Evolutionary conservation across 2,329 filamentous ascomycete species (phyloP), one percentile per base, ranked within the genome.

Genomic region (Xylariaceae sp.): DNA sequence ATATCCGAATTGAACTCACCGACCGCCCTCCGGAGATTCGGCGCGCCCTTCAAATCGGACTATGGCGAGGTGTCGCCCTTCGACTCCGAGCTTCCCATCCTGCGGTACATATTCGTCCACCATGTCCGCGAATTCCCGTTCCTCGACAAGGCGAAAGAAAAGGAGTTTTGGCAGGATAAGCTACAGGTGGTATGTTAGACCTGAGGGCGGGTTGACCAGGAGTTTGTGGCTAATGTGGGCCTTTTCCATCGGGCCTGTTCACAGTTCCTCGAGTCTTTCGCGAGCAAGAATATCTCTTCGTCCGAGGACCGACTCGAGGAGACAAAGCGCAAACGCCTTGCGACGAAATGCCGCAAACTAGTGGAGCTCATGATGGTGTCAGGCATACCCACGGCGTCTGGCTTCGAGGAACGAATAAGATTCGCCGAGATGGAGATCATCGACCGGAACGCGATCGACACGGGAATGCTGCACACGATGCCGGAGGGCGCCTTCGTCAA

Each of bases 281-380:
- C 94, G 11, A 94, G 88, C 72, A 99, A 97, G 74, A 89, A 93
- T 73, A 97, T 99, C 49, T 97, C 93, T 1, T 96, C 92, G 4
- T 97, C 93, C 4, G 94, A 97, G 76, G 94, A 99, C 73, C 86
- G 94, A 3, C 78, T 97, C 35, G 94, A 99, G 76, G 92, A 97
- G 75, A 97, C 94, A 8, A 99, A 99, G 78, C 85, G 94, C 60
- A 83, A 87, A 65, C 99, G 99, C 75, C 78, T 99, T 65, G 93
- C 94, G 2, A 81, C 88, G 68, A 99, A 99, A 81, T 91, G 90
- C 52, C 88, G 94, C 73, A 99, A 99, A 78, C 78, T 99, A 59
- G 90, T 99, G 9, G 94, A 99, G 79, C 80, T 99, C 62, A 99
- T 99, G 94, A 97, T 99, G 92, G 94, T 99, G 7, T 97, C 93